Evolutionary conservation across 164 flowering plant species (phyloP).

Genomic region (Macadamia tetraphylla): DNA sequence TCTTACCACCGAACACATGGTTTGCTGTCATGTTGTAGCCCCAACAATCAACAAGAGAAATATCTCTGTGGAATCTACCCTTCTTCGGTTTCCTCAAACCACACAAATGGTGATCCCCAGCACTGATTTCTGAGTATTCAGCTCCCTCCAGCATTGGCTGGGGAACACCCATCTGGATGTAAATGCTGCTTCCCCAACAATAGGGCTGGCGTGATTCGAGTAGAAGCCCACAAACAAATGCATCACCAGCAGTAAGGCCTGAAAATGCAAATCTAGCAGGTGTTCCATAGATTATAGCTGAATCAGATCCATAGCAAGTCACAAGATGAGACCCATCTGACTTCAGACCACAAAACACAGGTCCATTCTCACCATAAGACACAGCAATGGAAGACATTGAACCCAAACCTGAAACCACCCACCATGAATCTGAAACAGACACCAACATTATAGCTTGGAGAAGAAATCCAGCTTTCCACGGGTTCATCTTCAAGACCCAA

Average conservation of each 20-base stretch:
- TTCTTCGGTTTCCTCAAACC: slow-evolving; percentile 56
- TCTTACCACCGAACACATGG: slow-evolving; percentile 50
- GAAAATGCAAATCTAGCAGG: slow-evolving; percentile 54
- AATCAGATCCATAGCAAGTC: slow-evolving; percentile 73
- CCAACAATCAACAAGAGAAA: slow-evolving; percentile 86
- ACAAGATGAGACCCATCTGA: slow-evolving; percentile 83
- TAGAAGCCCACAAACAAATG: slow-evolving; percentile 89
- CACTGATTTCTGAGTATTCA: slow-evolving; percentile 73
- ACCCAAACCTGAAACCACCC: slow-evolving; percentile 56
- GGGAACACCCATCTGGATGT: slow-evolving; percentile 76
- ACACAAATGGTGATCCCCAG: slow-evolving; percentile 92
- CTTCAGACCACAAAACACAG: slow-evolving; percentile 78
- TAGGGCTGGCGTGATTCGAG: slow-evolving; percentile 66
- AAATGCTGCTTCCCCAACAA: slow-evolving; percentile 88
- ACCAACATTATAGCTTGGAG: slow-evolving; percentile 25
- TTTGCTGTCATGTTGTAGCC: slow-evolving; percentile 95
- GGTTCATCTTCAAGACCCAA: slow-evolving; percentile 27
- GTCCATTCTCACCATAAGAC: slow-evolving; percentile 88
- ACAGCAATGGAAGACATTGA: slow-evolving; percentile 92
- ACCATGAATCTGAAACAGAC: slow-evolving; percentile 28
- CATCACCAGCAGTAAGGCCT: slow-evolving; percentile 84
- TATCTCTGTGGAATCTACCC: slow-evolving; percentile 31
- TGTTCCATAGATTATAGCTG: slow-evolving; percentile 66
- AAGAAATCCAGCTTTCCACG: slow-evolving; percentile 22
- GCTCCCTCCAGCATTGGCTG: slow-evolving; percentile 58